Base-by-base conservation (phyloP, 2,329 filamentous ascomycete species). In the Capronia epimyces region DNA sequence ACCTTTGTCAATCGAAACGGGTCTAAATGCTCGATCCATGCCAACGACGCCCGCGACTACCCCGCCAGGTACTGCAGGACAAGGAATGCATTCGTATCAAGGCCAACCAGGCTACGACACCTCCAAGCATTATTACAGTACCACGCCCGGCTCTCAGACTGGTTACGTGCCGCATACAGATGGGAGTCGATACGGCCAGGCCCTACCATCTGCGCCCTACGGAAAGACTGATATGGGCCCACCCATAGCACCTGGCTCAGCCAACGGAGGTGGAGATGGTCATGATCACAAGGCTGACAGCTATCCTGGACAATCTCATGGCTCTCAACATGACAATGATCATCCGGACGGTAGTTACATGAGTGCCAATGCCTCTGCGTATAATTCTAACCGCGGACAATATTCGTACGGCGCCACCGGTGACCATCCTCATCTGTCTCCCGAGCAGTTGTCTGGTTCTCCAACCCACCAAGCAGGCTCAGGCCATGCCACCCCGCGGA, bases 21-120 rank as follows among this genome's bases (percentile, higher is more conserved):
- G 81, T 53, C 72, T 93, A 62, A 89, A 85, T 69, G 75, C 86
- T 53, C 84, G 88, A 62, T 94, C 88, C 57, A 88, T 95, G 77
- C 89, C 89, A 48, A 88, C 86, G 8, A 94, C 88, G n/a, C 89
- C 89, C 54, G 89, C 89, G 21, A 91, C 88, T 4, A 95, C 91
- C 0, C 90, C 91, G 10, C 91, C 91, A 0, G 89, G 87, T 20
- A 80, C 78, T 55, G 77, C 79, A 22, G 77, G 94, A 56, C 86
- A 89, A 61, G 83, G 79, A 64, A 89, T 95, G 78, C 86, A 86
- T 61, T 73, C 82, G 2, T 95, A 95, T 67, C 84, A 83, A 45
- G 57, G 79, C 72, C 60, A 82, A 74, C 50, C 87, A 83, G 68
- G 73, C 75, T 95, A 95, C 36, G 88, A 95, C 64, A 53, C 7